These are phyloP conservation scores for Parietaria judaica DNA, from an alignment of 306 rosid species.

Conservation along the genomic window DNA sequence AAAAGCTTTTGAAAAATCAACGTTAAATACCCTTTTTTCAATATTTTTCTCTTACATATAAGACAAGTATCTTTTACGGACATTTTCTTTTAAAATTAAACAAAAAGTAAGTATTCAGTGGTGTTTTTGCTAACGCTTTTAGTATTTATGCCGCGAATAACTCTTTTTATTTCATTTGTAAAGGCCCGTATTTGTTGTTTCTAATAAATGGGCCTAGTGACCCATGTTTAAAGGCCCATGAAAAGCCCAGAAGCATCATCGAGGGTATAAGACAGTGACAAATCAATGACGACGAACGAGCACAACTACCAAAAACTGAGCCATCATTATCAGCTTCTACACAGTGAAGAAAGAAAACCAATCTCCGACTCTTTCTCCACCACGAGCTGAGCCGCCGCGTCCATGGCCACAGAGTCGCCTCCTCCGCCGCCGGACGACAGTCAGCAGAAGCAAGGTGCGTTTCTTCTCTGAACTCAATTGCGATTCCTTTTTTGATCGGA, in stretches of 20 bases:
- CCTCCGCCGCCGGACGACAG: conserved; percentile 31
- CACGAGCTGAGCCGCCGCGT: conserved; percentile 4
- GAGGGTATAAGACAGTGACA: background rate
- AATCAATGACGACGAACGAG: background rate
- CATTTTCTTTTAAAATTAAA: too few relatives aligned
- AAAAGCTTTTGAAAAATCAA: too few relatives aligned
- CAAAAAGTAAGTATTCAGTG: too few relatives aligned
- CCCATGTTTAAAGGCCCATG: background rate
- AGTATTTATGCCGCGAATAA: too few relatives aligned
- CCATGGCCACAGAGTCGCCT: conserved; percentile 37
- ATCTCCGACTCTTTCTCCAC: background rate
- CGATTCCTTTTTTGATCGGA: background rate
- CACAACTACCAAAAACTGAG: background rate
- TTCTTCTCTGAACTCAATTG: background rate
- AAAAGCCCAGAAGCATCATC: background rate
- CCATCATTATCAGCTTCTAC: conserved; percentile 15
- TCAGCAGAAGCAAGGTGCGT: conserved; percentile 38
- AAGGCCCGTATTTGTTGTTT: too few relatives aligned
- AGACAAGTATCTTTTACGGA: too few relatives aligned
- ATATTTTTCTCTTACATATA: too few relatives aligned
- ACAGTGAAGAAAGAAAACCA: conserved; percentile 15
- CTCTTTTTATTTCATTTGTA: too few relatives aligned
- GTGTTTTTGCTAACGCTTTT: too few relatives aligned
- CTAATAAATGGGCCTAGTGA: background rate
- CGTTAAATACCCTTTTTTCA: too few relatives aligned